Percentiles rank a stretch among this genome's conserved stretches.
Evolutionary conservation across 1,284 basidiomycete genomes (phyloP).

Genomic region (Leccinum colubrinum): DNA sequence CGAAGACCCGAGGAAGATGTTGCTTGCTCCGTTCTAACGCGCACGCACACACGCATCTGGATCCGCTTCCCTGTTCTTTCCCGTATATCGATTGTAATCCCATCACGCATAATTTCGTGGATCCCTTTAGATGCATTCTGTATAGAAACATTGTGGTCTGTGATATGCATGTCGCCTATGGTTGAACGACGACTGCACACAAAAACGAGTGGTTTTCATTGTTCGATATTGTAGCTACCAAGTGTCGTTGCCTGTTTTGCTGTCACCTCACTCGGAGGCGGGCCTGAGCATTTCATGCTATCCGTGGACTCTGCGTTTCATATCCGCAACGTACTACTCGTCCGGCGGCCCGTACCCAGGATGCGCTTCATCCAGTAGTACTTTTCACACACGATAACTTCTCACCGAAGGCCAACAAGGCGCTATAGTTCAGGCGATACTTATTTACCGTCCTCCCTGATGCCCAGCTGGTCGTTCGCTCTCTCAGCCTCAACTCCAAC

Average conservation of each 20-base stretch:
- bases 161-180: not conserved
- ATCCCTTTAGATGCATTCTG: constrained; percentile 1
- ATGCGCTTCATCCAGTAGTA: no score
- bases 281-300: no score
- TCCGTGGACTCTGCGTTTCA: no score
- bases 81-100: constrained; percentile 9
- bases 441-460: not conserved
- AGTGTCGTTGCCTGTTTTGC: no score
- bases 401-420: no score
- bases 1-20: constrained; percentile 58
- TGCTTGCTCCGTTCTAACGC: constrained; percentile 37
- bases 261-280: no score
- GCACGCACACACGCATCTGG: not conserved
- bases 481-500: not conserved
- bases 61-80: not conserved
- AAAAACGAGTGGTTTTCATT: no score
- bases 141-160: constrained; percentile 4
- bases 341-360: no score
- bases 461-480: not conserved
- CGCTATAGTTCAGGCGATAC: no score
- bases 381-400: not conserved
- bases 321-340: no score
- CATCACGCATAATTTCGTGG: constrained; percentile 15
- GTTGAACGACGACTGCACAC: no score
- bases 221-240: no score